Evolutionary conservation across 139 green algal species (phyloP).

Genomic region (Picochlorum costavermella): DNA sequence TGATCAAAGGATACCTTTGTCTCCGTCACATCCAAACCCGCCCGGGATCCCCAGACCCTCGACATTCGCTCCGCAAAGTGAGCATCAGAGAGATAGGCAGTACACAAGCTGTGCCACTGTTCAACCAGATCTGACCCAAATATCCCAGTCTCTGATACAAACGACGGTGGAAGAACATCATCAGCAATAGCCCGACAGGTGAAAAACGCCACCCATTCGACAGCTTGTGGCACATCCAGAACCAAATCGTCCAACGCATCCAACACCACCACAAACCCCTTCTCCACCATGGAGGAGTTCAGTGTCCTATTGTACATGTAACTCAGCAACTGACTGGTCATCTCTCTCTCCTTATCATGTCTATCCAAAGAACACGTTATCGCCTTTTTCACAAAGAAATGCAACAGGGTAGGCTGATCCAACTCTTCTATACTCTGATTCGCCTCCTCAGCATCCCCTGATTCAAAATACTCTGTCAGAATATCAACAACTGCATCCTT

Average conservation of each 20-base stretch:
- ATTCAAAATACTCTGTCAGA: slow-evolving; percentile 75
- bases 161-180: slow-evolving; percentile 75
- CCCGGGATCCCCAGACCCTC: slow-evolving; percentile 67
- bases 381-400: slow-evolving; percentile 89
- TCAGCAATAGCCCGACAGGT: slow-evolving; percentile 62
- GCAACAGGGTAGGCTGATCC: slow-evolving; percentile 38
- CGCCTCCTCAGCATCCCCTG: slow-evolving; percentile 54
- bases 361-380: slow-evolving; percentile 72
- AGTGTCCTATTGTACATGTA: slow-evolving; percentile 71
- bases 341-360: slow-evolving; percentile 86
- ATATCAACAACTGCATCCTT: slow-evolving; percentile 18
- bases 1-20: slow-evolving; percentile 46
- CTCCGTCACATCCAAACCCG: slow-evolving; percentile 38
- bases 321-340: slow-evolving; percentile 71
- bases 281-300: slow-evolving; percentile 1
- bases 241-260: slow-evolving; percentile 63
- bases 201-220: slow-evolving; percentile 56
- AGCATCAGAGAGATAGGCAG: slow-evolving; percentile 49
- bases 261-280: slow-evolving; percentile 62
- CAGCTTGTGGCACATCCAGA: slow-evolving; percentile 81
- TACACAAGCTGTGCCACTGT: slow-evolving; percentile 29
- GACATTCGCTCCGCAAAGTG: slow-evolving; percentile 68
- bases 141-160: slow-evolving; percentile 6
- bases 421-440: slow-evolving; percentile 50
- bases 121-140: not conserved